Evolutionary conservation across 2,329 filamentous ascomycete species (phyloP), one percentile per base, ranked within the genome.

Genomic region (Aureobasidium sp.): DNA sequence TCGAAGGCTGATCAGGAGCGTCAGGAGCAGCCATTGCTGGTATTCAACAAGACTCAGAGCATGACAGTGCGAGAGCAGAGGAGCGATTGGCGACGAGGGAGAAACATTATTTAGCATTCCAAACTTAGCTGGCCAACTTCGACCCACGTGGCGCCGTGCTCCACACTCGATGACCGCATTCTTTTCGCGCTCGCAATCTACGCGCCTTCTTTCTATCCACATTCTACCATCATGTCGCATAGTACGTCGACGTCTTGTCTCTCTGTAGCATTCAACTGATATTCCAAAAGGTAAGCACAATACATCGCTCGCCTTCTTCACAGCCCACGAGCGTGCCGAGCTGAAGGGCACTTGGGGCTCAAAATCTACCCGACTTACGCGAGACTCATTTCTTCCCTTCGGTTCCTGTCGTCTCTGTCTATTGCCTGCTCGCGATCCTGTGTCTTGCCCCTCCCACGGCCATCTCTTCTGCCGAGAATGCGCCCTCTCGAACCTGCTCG

Each of bases 381-480:
- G 93, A 70, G 94, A 97, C 72, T 94, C 90, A 61, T 97, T 96
- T 74, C 85, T 97, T 11, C 87, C 91, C 5, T 96, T 97, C 73
- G 90, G 88, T 59, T 91, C 88, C 27, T 99, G 93, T 77, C 85
- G 87, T 59, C 81, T 99, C 32, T 99, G 93, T 71, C 86, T 97
- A 16, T 84, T 91, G 63, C 83, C 87, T 8, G 89, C 92, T 25
- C 84, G 87, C 34, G 85, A 91, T 50, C 92, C 94, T 0, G 91
- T 97, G 39, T 86, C 90, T 27, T 97, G 93, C 74, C 79, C 83
- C 3, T 75, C 75, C 2, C 83, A 86, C 66, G 93, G 93, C 64
- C 92, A 97, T 74, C 81, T 99, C 14, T 97, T 97, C 78, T 99
- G 93, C 74, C 86, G 91, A 67, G 94, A 97, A 77, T 99, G 93